Percentiles rank a stretch among this genome's conserved stretches.
Conservation (phyloP, 495 filamentous ascomycete genomes). For the Neurospora sp. region DNA sequence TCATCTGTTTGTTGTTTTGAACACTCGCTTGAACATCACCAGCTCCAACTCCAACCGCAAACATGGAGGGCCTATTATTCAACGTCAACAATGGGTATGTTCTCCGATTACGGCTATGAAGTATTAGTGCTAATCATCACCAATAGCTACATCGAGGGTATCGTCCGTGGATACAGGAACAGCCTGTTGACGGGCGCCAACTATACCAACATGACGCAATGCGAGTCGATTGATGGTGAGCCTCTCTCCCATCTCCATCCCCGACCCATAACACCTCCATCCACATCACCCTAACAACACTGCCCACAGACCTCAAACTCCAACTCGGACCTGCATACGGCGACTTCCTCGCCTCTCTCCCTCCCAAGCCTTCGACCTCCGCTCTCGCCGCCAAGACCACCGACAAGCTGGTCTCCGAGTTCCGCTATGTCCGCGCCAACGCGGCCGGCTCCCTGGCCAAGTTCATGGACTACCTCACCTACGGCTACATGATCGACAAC, state of each 20-base stretch:
- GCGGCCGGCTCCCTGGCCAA: constrained; percentile 80
- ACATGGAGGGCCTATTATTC: constrained; percentile 93
- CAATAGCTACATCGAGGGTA: constrained; percentile 83
- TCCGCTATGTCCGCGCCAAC: constrained; percentile 89
- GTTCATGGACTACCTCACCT: constrained; percentile 95
- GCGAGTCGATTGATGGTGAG: constrained; percentile 94
- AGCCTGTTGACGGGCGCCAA: constrained; percentile 79
- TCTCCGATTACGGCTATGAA: too few relatives aligned
- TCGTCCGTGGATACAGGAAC: constrained; percentile 95
- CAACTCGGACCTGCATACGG: constrained; percentile 95
- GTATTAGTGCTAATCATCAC: too few relatives aligned
- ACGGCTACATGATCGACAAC: constrained; percentile 99
- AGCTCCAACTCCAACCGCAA: constrained; percentile 10
- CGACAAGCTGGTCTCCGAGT: constrained; percentile 96
- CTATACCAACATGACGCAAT: constrained; percentile 95
- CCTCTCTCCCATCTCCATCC: background rate
- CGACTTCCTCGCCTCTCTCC: constrained; percentile 89
- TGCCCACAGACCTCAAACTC: constrained; percentile 75
- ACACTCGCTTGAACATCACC: background rate
- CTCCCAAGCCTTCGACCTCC: constrained; percentile 94
- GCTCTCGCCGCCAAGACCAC: constrained; percentile 89
- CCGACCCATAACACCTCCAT: background rate
- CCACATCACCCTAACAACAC: background rate
- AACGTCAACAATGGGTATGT: constrained; percentile 88
- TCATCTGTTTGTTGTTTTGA: constrained; percentile 3